A percentile compares a stretch with the other conserved stretches of the same genome.
phyloP scores from a whole-genome alignment of 176 grass and related monocot species.

The Bonia amplexicaulis region DNA sequence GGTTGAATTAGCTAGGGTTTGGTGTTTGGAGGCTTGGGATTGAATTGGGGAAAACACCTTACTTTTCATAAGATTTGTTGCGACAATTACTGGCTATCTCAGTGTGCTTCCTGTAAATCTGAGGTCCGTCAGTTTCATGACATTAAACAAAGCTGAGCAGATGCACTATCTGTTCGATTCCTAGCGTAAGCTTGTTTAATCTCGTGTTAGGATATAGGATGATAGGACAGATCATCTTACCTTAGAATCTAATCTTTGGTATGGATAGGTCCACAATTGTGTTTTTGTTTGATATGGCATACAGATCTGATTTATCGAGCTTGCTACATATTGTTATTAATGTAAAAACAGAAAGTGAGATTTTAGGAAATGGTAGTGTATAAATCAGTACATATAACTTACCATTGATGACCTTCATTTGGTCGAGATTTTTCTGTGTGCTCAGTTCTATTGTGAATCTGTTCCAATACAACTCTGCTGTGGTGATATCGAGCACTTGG shows the following conservation, averaged over 20 bases:
- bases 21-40: neutral
- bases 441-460: neutral
- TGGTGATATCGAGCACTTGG: neutral
- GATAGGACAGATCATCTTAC: neutral
- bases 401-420: neutral
- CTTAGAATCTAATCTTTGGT: neutral
- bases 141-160: neutral
- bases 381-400: neutral
- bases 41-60: neutral
- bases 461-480: neutral
- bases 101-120: neutral
- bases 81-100: neutral
- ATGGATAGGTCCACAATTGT: neutral
- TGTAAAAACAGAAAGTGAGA: neutral
- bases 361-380: neutral
- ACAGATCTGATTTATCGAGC: neutral
- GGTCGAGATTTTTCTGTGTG: neutral
- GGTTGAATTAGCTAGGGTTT: slow-evolving; percentile 32
- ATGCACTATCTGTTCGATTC: neutral
- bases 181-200: neutral
- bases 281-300: neutral
- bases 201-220: neutral
- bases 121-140: neutral
- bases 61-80: neutral
- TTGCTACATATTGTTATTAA: neutral